A percentile compares a stretch with the other conserved stretches of the same genome.
Evolutionary conservation across 495 filamentous ascomycete species (phyloP).

Genomic region (Bacidia gigantensis): DNA sequence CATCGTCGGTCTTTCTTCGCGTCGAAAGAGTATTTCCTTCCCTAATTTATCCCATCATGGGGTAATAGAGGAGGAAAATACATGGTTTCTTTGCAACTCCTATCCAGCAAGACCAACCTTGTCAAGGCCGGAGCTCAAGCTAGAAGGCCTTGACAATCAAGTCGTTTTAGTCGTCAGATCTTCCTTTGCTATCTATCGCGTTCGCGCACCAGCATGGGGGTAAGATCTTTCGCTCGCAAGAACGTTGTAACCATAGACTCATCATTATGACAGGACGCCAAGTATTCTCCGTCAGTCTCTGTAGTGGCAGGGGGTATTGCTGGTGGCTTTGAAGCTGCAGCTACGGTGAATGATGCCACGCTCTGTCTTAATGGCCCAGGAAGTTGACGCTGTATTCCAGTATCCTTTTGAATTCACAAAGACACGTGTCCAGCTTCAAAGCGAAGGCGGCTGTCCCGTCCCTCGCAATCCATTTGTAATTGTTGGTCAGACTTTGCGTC

Average conservation of each 20-base stretch:
- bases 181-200: too few relatives aligned
- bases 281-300: constrained; percentile 31
- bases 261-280: background rate
- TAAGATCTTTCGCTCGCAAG: background rate
- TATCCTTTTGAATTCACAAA: constrained; percentile 61
- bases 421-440: constrained; percentile 46
- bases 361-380: background rate
- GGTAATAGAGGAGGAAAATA: too few relatives aligned
- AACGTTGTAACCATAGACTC: background rate
- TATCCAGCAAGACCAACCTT: too few relatives aligned
- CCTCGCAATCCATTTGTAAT: constrained; percentile 41
- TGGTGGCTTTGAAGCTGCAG: constrained; percentile 39
- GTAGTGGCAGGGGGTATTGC: constrained; percentile 41
- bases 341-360: constrained; percentile 25
- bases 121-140: too few relatives aligned
- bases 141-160: too few relatives aligned
- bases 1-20: too few relatives aligned
- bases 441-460: constrained; percentile 28
- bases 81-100: too few relatives aligned
- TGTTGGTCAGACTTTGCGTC: constrained; percentile 31
- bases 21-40: too few relatives aligned
- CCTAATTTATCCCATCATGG: too few relatives aligned
- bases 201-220: background rate
- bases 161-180: too few relatives aligned
- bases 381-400: constrained; percentile 14